Evolutionary conservation across 192 early-diverging fungal species (phyloP), one percentile per base, ranked within the genome.

Genomic region (Mortierella antarctica): DNA sequence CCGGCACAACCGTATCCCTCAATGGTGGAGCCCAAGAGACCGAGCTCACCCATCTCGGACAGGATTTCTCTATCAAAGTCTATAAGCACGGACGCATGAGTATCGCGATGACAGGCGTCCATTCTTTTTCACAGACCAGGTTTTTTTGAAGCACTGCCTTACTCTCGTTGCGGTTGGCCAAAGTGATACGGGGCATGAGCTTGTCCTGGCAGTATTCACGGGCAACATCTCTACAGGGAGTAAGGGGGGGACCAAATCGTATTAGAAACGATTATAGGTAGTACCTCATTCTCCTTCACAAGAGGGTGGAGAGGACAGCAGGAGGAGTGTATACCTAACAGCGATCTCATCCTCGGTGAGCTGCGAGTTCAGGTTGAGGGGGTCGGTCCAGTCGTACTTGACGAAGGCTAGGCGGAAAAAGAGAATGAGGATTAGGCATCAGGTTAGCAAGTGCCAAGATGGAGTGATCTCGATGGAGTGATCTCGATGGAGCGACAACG

Each of bases 1-100:
- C 97, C 97, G 23, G 97, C 92, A 67, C 96, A 98, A n/a, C 94
- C 97, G 77, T 97, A 97, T 11, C 96, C 97, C 42, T 97, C 85
- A 82, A 99, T 96, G 6, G 96, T 98, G 11, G 96, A 89, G 9
- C 97, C 97, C 20, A 99, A 86, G 66, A 99, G 86, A 52, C 97
- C 97, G 55, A 97, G 74, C 73, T 92, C 89, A 59, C 97, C 97
- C 94, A 99, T 93, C 82, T 99, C 97, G 64, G 79, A 84, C 90
- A 98, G 89, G 62, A 99, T 98, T 68, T 95, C 88, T 31, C 91
- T 81, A 85, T 99, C 95, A 72, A 98, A 98, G 21, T 84, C 90
- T 95, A 74, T 70, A 59, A 50, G 49, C 7, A 57, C 65, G 47
- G 21, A 13, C 39, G 42, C 7, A 14, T 8, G 23, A 70, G 12